Conservation (phyloP, 2,329 filamentous ascomycete genomes). For the Dryadomyces quercus-mongolicae region DNA sequence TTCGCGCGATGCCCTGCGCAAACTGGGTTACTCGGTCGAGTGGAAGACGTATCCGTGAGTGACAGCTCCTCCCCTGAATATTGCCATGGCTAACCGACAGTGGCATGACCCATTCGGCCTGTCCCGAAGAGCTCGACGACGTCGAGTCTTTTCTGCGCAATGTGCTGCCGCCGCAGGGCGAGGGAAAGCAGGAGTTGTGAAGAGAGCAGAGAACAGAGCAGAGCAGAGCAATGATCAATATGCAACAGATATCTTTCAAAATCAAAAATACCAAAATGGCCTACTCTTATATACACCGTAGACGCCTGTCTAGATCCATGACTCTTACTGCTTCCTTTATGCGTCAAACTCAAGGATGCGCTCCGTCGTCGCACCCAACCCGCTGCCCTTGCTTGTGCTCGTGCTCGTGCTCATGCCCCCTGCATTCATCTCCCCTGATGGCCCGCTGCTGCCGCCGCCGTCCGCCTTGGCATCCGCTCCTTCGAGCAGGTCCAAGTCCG, state of each 20-base stretch:
- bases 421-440: not conserved
- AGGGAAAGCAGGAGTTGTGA: slow-evolving; percentile 17
- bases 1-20: slow-evolving; percentile 55
- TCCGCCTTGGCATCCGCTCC: slow-evolving; percentile 62
- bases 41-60: slow-evolving; percentile 64
- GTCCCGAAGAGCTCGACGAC: slow-evolving; percentile 68
- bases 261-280: no score
- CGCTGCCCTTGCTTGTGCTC: slow-evolving; percentile 15
- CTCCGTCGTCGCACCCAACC: slow-evolving; percentile 16
- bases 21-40: slow-evolving; percentile 59
- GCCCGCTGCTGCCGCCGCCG: slow-evolving; percentile 16
- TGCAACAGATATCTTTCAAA: no score
- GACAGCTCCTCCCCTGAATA: not conserved
- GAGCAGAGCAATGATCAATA: no score
- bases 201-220: not conserved
- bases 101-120: slow-evolving; percentile 63
- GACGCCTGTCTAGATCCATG: not conserved
- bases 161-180: slow-evolving; percentile 31
- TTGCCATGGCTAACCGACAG: slow-evolving; percentile 23
- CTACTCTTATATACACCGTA: not conserved
- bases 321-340: slow-evolving; percentile 12
- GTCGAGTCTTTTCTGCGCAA: slow-evolving; percentile 49
- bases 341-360: slow-evolving; percentile 35
- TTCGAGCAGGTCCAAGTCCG: slow-evolving; percentile 59
- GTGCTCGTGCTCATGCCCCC: no score